These are phyloP conservation scores for Anisodus acutangulus DNA, from an alignment of 257 asterid species.

Conservation along the genomic window DNA sequence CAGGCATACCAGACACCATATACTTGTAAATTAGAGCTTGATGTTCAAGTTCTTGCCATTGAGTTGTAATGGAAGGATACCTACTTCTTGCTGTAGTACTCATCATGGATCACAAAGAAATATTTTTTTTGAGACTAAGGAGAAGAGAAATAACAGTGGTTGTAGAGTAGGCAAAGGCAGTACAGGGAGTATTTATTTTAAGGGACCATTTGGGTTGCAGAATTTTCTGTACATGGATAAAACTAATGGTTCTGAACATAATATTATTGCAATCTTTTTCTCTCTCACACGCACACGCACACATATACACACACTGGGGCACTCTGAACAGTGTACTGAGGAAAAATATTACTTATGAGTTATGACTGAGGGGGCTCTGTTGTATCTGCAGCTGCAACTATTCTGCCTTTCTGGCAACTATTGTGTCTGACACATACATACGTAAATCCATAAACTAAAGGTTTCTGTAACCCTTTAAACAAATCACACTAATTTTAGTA, in stretches of 20 bases:
- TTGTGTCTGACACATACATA: slow-evolving; percentile 69
- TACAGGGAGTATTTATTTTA: slow-evolving; percentile 49
- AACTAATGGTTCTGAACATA: slow-evolving; percentile 33
- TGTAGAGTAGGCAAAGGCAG: slow-evolving; percentile 40
- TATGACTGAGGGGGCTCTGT: slow-evolving; percentile 46
- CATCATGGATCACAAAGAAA: slow-evolving; percentile 44
- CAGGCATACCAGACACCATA: slow-evolving; percentile 81
- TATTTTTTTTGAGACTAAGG: not conserved
- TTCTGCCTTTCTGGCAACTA: slow-evolving; percentile 62
- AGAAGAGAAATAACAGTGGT: slow-evolving; percentile 8
- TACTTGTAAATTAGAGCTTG: slow-evolving; percentile 91
- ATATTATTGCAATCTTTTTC: slow-evolving; percentile 32
- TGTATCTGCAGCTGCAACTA: slow-evolving; percentile 47
- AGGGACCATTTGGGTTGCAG: slow-evolving; percentile 88
- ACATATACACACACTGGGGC: not conserved
- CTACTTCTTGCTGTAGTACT: slow-evolving; percentile 47
- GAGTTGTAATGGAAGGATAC: slow-evolving; percentile 78
- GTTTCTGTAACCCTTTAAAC: slow-evolving; percentile 8
- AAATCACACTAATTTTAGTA: not conserved
- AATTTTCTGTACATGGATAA: slow-evolving; percentile 79
- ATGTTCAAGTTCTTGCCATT: slow-evolving; percentile 95
- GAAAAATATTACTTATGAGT: slow-evolving; percentile 40
- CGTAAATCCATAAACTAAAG: slow-evolving; percentile 66
- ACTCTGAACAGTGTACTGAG: slow-evolving; percentile 53
- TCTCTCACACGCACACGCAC: slow-evolving; percentile 28